Evolutionary conservation across 208 protist species (phyloP).

Genomic region (Angomonas deanei): DNA sequence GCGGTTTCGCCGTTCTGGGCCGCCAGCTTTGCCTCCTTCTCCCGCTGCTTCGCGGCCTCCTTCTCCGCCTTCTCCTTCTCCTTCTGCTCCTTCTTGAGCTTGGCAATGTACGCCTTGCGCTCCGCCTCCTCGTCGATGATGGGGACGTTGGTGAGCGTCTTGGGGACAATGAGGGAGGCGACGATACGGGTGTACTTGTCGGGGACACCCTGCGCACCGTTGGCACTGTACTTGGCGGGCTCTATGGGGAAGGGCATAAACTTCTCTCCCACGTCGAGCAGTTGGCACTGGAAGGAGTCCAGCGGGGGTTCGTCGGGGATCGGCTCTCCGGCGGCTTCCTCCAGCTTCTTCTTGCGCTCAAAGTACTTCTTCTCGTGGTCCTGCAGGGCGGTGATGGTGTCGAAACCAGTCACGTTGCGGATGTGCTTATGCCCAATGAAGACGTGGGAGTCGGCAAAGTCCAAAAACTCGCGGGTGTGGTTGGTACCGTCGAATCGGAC

Average conservation of each 20-base stretch:
- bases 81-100: conserved; percentile 27
- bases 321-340: conserved; percentile 9
- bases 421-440: conserved; percentile 42
- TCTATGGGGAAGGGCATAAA: conserved; percentile 25
- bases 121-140: conserved; percentile 14
- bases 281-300: conserved; percentile 24
- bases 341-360: conserved; percentile 13
- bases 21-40: conserved; percentile 15
- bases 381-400: conserved; percentile 29
- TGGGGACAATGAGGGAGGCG: conserved; percentile 27
- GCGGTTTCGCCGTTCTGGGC: conserved; percentile 9
- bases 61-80: conserved; percentile 16
- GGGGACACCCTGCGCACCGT: conserved; percentile 19
- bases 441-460: conserved; percentile 25
- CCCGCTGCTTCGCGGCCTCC: conserved; percentile 7
- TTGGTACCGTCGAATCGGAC: conserved; percentile 21
- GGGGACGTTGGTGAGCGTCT: conserved; percentile 6
- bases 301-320: conserved; percentile 1
- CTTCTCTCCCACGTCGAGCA: conserved; percentile 39
- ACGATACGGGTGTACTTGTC: conserved; percentile 28
- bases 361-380: conserved; percentile 27
- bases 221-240: conserved; percentile 23
- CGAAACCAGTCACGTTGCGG: conserved; percentile 37
- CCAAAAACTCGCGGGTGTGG: conserved; percentile 16
- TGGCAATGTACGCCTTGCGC: conserved; percentile 12